Percentiles rank a stretch among this genome's conserved stretches.
These are phyloP conservation scores for Mesembryanthemum crystallinum DNA, from an alignment of 148 eudicot genomes.

Conservation along the genomic window DNA sequence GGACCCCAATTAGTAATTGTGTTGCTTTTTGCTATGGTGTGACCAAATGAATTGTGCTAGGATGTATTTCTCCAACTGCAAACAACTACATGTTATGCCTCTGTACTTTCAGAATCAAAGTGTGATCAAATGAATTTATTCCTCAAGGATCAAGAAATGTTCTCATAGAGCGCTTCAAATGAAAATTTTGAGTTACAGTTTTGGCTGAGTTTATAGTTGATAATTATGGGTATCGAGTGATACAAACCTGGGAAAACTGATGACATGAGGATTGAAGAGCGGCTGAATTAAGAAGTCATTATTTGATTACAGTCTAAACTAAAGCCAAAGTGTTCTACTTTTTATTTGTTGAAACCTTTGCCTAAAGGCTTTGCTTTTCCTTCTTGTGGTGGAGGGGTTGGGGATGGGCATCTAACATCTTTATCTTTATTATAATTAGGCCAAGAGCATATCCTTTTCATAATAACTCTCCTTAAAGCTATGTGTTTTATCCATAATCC, in stretches of 20 bases:
- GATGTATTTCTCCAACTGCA: background rate
- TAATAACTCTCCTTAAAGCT: background rate
- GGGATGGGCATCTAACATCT: slow-evolving; percentile 19
- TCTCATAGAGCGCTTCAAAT: background rate
- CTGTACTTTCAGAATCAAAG: background rate
- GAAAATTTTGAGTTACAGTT: background rate
- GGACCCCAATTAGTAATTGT: background rate
- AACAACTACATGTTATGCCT: slow-evolving; percentile 4
- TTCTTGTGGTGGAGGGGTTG: slow-evolving; percentile 13
- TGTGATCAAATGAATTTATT: background rate
- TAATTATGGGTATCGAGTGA: background rate
- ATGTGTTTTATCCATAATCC: background rate
- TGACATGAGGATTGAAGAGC: background rate
- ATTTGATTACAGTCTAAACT: slow-evolving; percentile 7
- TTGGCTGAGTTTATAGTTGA: background rate
- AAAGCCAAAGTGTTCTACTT: slow-evolving; percentile 23
- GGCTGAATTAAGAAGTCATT: slow-evolving; percentile 13
- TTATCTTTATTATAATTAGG: background rate
- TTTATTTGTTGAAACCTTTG: slow-evolving; percentile 24
- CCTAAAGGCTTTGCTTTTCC: slow-evolving; percentile 24
- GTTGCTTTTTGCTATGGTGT: slow-evolving; percentile 6
- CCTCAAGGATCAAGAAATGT: background rate
- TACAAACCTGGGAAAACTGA: background rate
- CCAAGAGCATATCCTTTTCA: slow-evolving; percentile 4
- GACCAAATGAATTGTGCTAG: background rate